Percentiles rank a stretch among this genome's conserved stretches.
These are phyloP conservation scores for Striga asiatica DNA, from an alignment of 257 asterid species.

Conservation along the genomic window DNA sequence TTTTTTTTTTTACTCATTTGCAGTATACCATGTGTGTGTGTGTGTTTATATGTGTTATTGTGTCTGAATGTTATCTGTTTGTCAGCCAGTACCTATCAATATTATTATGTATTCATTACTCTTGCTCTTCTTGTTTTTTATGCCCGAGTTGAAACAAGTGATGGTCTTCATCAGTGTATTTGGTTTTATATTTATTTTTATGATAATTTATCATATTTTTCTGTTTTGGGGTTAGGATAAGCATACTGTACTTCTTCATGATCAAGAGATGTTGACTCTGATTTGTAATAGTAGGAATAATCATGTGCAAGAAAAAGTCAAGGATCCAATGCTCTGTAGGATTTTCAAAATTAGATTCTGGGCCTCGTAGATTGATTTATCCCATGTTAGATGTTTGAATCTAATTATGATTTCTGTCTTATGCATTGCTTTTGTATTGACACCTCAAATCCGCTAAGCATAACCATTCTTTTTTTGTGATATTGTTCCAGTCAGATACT, in stretches of 20 bases:
- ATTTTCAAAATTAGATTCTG: constrained; percentile 8
- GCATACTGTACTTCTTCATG: not conserved
- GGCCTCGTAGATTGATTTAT: not conserved
- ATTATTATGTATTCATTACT: too few relatives aligned
- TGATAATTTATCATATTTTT: not conserved
- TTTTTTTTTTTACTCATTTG: too few relatives aligned
- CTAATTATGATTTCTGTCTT: constrained; percentile 4
- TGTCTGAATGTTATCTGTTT: too few relatives aligned
- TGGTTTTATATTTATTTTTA: too few relatives aligned
- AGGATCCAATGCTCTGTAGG: constrained; percentile 8
- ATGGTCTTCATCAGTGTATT: too few relatives aligned
- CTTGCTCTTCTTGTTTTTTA: too few relatives aligned
- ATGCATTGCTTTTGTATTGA: not conserved
- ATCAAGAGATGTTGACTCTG: constrained; percentile 10
- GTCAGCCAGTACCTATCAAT: too few relatives aligned
- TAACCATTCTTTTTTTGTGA: not conserved
- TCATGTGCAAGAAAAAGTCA: not conserved
- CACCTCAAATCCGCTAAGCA: not conserved
- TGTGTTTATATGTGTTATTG: too few relatives aligned
- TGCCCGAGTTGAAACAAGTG: not conserved
- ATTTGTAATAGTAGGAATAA: not conserved
- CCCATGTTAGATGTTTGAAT: not conserved
- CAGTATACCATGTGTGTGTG: too few relatives aligned
- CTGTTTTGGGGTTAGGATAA: too few relatives aligned
- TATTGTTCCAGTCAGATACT: not conserved